Base-by-base conservation (phyloP, 805 yeast species). In the Ogataea corticis region DNA sequence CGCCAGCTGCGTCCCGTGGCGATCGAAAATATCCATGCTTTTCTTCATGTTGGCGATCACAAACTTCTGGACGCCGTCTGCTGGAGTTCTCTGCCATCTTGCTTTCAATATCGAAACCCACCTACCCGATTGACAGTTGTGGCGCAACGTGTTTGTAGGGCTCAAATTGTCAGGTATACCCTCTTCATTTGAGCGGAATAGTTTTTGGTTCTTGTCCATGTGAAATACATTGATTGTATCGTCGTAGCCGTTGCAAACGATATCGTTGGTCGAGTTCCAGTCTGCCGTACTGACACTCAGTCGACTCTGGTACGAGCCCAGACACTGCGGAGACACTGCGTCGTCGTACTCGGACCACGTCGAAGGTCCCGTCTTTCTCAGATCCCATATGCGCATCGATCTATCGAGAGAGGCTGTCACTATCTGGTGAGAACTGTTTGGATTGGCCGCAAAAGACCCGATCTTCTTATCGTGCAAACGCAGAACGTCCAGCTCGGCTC, bases 21-120 rank as follows among this genome's bases (percentile, higher is more conserved):
- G 81, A 35, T 82, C 82, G 59, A 85, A 94, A 4, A 94, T 75
- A 64, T 94, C 99, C 44, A 90, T 75, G 39, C 80, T 87, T 50
- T 94, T 74, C 54, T 85, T 88, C 99, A 92, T 94, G 63, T 92
- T 92, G 11, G 87, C 98, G 56, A 92, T 92, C 14, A 85, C 87
- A 65, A 94, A 89, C 58, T 92, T 90, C 52, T 90, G 86, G 25
- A 78, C 72, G 0, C 82, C 79, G 59, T 89, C 96, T 6, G 55
- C 60, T 0, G 96, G 95, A 27, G 74, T 67, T 2, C 67, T 63
- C 49, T 94, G 97, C 95, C 97, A 92, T 58, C 82, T 77, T 0
- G 97, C 82, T 56, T 92, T 89, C 46, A 92, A 69, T 38, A 92
- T 92, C 1, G 96, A 83, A 0, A 94, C 96, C 99, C 99, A 92